These are phyloP conservation scores for Fomitopsis pulvina DNA, from an alignment of 768 basidiomycete species.

Conservation along the genomic window DNA sequence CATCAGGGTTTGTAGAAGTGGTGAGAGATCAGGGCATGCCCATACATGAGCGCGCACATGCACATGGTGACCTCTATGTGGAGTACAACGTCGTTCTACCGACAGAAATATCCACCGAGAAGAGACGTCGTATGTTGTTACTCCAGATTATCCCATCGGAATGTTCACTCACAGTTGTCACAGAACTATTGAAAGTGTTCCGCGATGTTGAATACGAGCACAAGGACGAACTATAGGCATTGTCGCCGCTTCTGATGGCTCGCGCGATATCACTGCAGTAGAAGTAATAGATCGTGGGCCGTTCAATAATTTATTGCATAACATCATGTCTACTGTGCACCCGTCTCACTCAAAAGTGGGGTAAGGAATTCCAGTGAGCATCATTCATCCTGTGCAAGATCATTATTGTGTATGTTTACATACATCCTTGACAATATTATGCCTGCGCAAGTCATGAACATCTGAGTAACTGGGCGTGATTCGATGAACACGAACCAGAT, in stretches of 20 bases:
- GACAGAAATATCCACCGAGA: slow-evolving; percentile 55
- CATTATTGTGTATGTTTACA: no score
- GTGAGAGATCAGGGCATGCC: slow-evolving; percentile 91
- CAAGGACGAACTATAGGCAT: slow-evolving; percentile 33
- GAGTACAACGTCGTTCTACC: slow-evolving; percentile 95
- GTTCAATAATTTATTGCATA: not conserved
- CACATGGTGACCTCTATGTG: slow-evolving; percentile 79
- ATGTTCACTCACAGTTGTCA: not conserved
- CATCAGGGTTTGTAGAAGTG: slow-evolving; percentile 75
- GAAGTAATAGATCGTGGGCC: not conserved
- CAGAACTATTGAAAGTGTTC: not conserved
- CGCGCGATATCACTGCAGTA: not conserved
- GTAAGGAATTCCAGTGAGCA: no score
- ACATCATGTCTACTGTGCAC: no score
- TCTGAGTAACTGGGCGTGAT: not conserved
- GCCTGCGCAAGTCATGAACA: not conserved
- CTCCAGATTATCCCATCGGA: not conserved
- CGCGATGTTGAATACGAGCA: slow-evolving; percentile 23
- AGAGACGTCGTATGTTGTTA: slow-evolving; percentile 65
- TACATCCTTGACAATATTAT: not conserved
- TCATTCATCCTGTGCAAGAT: no score
- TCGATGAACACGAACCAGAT: slow-evolving; percentile 37
- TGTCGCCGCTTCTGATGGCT: not conserved
- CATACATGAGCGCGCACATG: slow-evolving; percentile 41
- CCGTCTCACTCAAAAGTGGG: no score